Percentiles rank a stretch among this genome's conserved stretches.
Conservation (phyloP, 2,329 filamentous ascomycete species). For the Diatrype stigma region DNA sequence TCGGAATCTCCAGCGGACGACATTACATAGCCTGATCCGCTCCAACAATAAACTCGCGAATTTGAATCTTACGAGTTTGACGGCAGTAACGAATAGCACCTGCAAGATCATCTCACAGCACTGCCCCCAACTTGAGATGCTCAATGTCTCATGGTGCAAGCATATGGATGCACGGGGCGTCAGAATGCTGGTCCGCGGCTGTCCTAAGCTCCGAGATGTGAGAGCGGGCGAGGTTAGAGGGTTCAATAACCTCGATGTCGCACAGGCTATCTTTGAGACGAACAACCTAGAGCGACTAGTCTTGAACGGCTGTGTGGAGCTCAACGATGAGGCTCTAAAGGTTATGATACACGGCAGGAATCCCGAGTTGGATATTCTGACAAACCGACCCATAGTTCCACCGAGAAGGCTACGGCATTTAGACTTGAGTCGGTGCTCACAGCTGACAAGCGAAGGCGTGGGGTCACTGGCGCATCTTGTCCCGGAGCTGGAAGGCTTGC, state of each 20-base stretch:
- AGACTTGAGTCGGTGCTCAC: slow-evolving; percentile 74
- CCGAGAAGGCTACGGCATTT: slow-evolving; percentile 76
- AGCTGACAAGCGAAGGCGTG: slow-evolving; percentile 70
- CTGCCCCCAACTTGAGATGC: slow-evolving; percentile 74
- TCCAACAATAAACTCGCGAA: slow-evolving; percentile 75
- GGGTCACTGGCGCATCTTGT: slow-evolving; percentile 67
- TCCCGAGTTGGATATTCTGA: slow-evolving; percentile 77
- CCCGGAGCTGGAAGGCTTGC: slow-evolving; percentile 76
- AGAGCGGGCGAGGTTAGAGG: slow-evolving; percentile 77
- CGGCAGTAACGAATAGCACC: slow-evolving; percentile 74
- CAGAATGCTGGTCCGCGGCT: slow-evolving; percentile 66
- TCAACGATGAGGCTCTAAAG: slow-evolving; percentile 70
- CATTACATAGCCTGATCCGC: slow-evolving; percentile 70
- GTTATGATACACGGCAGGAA: slow-evolving; percentile 72
- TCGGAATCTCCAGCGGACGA: slow-evolving; percentile 72
- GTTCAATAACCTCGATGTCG: slow-evolving; percentile 70
- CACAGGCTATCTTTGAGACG: slow-evolving; percentile 68
- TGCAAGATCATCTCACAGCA: slow-evolving; percentile 81
- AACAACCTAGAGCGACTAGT: slow-evolving; percentile 82
- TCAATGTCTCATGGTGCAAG: slow-evolving; percentile 93
- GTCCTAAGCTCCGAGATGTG: slow-evolving; percentile 70
- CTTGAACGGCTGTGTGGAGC: slow-evolving; percentile 71
- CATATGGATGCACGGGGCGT: slow-evolving; percentile 77
- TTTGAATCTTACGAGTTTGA: slow-evolving; percentile 80
- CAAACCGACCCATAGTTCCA: slow-evolving; percentile 70